These are phyloP conservation scores for Mortierella claussenii DNA, from an alignment of 192 early-diverging fungal species.

Conservation along the genomic window DNA sequence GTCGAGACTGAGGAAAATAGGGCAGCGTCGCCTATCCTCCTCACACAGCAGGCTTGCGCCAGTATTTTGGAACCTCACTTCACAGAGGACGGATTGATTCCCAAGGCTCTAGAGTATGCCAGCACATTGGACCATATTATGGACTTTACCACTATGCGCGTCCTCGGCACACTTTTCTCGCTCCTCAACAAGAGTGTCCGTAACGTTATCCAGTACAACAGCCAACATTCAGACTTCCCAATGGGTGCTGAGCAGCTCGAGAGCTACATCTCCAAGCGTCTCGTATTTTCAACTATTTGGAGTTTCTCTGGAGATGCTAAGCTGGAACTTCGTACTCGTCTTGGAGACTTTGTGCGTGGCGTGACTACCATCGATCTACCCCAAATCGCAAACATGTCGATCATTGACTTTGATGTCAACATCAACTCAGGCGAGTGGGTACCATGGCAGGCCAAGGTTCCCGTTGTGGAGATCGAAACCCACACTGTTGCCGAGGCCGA, in stretches of 20 bases:
- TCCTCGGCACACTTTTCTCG: slow-evolving; percentile 87
- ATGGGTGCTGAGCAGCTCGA: slow-evolving; percentile 82
- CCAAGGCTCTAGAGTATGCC: slow-evolving; percentile 75
- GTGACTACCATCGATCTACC: slow-evolving; percentile 83
- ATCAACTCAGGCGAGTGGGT: slow-evolving; percentile 87
- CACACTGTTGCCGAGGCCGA: slow-evolving; percentile 91
- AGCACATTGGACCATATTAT: slow-evolving; percentile 91
- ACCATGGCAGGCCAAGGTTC: slow-evolving; percentile 91
- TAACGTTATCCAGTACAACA: slow-evolving; percentile 89
- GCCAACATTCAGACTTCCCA: slow-evolving; percentile 95
- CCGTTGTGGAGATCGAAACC: slow-evolving; percentile 94
- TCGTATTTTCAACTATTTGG: slow-evolving; percentile 90
- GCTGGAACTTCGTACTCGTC: slow-evolving; percentile 70
- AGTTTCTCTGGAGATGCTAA: slow-evolving; percentile 93
- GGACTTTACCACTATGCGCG: slow-evolving; percentile 94
- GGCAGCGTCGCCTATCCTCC: slow-evolving; percentile 66
- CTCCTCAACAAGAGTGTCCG: slow-evolving; percentile 89
- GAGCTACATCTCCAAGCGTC: slow-evolving; percentile 82
- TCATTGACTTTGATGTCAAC: slow-evolving; percentile 93
- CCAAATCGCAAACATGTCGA: slow-evolving; percentile 56
- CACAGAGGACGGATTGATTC: slow-evolving; percentile 78
- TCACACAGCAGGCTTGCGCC: slow-evolving; percentile 82
- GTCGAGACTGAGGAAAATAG: slow-evolving; percentile 57
- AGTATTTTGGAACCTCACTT: slow-evolving; percentile 78
- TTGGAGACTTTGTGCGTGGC: slow-evolving; percentile 87